These are phyloP conservation scores for Ceratocystis ficicola DNA, from an alignment of 2,329 filamentous ascomycete genomes.

Conservation along the genomic window DNA sequence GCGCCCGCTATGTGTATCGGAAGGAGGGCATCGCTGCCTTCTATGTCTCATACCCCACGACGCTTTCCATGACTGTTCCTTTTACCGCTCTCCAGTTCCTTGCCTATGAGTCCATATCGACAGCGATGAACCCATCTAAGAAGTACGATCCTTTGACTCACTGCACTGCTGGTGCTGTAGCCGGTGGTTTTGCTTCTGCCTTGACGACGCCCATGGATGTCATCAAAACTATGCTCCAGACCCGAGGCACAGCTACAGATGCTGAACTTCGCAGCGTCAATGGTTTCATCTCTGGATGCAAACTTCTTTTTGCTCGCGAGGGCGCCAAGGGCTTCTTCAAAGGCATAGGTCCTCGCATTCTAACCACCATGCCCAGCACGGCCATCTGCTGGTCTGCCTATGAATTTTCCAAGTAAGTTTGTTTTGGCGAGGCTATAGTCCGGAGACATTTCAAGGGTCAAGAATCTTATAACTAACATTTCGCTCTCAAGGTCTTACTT, in stretches of 20 bases:
- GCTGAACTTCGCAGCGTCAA: constrained; percentile 73
- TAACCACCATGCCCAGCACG: constrained; percentile 96
- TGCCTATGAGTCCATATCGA: constrained; percentile 93
- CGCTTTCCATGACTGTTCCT: constrained; percentile 94
- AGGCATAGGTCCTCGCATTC: constrained; percentile 76
- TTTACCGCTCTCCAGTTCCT: constrained; percentile 97
- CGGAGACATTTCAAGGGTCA: neutral
- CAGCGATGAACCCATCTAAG: constrained; percentile 75
- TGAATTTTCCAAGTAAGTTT: constrained; percentile 53
- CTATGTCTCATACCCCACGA: constrained; percentile 97
- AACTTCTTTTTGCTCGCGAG: constrained; percentile 70
- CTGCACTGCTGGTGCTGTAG: constrained; percentile 81
- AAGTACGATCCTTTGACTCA: constrained; percentile 88
- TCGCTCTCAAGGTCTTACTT: constrained; percentile 42
- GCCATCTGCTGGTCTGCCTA: constrained; percentile 95
- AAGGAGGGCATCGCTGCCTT: constrained; percentile 83
- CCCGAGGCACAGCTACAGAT: constrained; percentile 71
- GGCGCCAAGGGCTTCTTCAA: constrained; percentile 84
- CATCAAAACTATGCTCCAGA: constrained; percentile 95
- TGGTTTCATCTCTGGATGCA: constrained; percentile 65
- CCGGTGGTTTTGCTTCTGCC: constrained; percentile 84
- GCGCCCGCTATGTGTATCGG: constrained; percentile 75
- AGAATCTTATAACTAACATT: constrained; percentile 13
- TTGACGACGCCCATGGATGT: constrained; percentile 95
- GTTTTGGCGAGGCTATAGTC: neutral